Percentiles rank a stretch among this genome's conserved stretches.
These are phyloP conservation scores for Wickerhamiella spandovensis DNA, from an alignment of 805 yeast species.

Conservation along the genomic window DNA sequence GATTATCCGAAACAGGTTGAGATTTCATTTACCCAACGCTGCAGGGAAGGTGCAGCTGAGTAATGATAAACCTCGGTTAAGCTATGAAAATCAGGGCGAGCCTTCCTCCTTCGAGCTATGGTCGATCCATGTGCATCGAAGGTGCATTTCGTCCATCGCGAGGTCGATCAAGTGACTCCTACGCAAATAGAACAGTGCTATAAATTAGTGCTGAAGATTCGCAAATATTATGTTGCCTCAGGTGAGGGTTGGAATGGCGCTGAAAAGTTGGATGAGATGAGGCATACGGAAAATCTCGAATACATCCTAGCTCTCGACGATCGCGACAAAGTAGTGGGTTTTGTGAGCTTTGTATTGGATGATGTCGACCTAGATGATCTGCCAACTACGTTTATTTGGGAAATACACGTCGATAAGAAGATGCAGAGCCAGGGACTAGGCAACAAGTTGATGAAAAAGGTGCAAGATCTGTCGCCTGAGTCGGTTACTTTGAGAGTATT, in stretches of 20 bases:
- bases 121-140: background rate
- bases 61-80: background rate
- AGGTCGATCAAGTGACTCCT: background rate
- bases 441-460: constrained; percentile 9
- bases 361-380: constrained; percentile 12
- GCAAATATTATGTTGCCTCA: constrained; percentile 15
- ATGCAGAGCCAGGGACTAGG: constrained; percentile 17
- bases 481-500: constrained; percentile 18
- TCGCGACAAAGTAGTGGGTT: constrained; percentile 8
- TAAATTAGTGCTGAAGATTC: constrained; percentile 14
- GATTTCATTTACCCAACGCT: background rate
- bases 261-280: constrained; percentile 18
- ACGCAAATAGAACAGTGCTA: constrained; percentile 9
- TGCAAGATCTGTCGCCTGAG: constrained; percentile 2
- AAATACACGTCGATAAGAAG: constrained; percentile 17
- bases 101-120: background rate
- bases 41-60: background rate
- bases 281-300: constrained; percentile 9
- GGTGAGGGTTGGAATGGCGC: constrained; percentile 19
- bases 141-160: background rate
- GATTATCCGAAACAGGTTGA: background rate
- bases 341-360: constrained; percentile 13
- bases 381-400: constrained; percentile 17
- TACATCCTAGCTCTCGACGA: constrained; percentile 7
- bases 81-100: background rate